Percentiles rank a stretch among this genome's conserved stretches.
These are phyloP conservation scores for Rutstroemia sp. DNA, from an alignment of 2,329 filamentous ascomycete species.

Conservation along the genomic window DNA sequence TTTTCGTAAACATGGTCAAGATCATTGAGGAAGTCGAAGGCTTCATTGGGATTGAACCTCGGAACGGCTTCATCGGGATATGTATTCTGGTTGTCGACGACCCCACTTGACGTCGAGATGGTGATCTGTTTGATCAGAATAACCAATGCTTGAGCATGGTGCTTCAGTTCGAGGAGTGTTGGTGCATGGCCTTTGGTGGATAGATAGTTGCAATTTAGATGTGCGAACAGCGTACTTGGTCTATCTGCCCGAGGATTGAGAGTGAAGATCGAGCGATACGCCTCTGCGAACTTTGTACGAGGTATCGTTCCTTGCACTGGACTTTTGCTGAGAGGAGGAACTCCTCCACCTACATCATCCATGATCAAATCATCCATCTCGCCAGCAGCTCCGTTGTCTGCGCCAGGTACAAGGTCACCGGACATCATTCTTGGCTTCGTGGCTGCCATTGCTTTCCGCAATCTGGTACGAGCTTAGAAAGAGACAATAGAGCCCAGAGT, in stretches of 20 bases:
- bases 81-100: constrained; percentile 18
- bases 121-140: constrained; percentile 44
- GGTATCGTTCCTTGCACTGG: not conserved
- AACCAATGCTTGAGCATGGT: constrained; percentile 50
- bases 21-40: constrained; percentile 51
- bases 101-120: constrained; percentile 30
- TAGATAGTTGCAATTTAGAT: constrained; percentile 51
- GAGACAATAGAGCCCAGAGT: not conserved
- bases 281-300: constrained; percentile 12
- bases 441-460: not conserved
- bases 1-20: constrained; percentile 38
- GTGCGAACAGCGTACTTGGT: constrained; percentile 27
- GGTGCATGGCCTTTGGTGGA: constrained; percentile 44
- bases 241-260: not conserved
- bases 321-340: not conserved
- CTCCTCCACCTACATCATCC: not conserved
- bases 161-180: constrained; percentile 50
- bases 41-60: constrained; percentile 31
- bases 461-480: not conserved
- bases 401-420: not conserved
- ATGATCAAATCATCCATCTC: not conserved
- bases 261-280: constrained; percentile 17
- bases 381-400: not conserved
- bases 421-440: not conserved
- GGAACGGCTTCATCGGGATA: not conserved